Conservation (phyloP, 108 stramenopile species). For the Fragilaria crotonensis region DNA sequence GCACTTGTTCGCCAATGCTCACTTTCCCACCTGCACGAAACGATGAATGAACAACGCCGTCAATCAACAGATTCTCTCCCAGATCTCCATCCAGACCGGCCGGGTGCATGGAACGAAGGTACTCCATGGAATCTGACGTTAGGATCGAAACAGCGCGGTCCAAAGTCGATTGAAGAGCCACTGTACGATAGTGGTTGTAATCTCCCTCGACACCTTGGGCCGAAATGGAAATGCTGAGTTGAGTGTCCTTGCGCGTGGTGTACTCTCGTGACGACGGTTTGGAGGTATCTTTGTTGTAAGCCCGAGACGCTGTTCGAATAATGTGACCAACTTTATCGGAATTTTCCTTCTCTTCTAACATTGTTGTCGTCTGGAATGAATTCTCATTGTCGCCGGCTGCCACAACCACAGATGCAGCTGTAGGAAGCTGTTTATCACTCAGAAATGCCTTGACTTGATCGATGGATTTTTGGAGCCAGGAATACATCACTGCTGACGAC, state of each 20-base stretch:
- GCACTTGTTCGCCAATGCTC: conserved; percentile 25
- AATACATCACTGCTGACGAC: too few species aligned
- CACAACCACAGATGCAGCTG: too few species aligned
- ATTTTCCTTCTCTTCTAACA: too few species aligned
- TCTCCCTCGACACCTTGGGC: conserved; percentile 33
- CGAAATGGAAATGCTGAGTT: conserved; percentile 12
- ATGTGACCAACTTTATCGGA: conserved; percentile 29
- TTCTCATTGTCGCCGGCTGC: too few species aligned
- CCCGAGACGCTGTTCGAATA: conserved; percentile 27
- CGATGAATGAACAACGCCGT: conserved; percentile 31
- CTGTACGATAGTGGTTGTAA: conserved; percentile 56
- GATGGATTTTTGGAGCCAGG: too few species aligned
- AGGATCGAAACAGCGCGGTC: conserved; percentile 50
- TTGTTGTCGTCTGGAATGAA: too few species aligned
- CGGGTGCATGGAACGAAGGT: conserved; percentile 10
- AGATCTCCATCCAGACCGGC: conserved; percentile 33
- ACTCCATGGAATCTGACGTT: conserved; percentile 32
- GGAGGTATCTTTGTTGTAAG: conserved; percentile 20
- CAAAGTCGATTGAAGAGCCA: conserved; percentile 31
- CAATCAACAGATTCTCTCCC: conserved; percentile 51
- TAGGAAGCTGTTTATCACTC: too few species aligned
- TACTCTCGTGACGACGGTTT: conserved; percentile 33
- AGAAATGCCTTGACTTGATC: too few species aligned
- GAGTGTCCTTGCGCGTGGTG: conserved; percentile 43
- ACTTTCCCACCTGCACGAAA: conserved; percentile 42